Base-by-base conservation (phyloP, 345 rosid species). In the Barbarea vulgaris region DNA sequence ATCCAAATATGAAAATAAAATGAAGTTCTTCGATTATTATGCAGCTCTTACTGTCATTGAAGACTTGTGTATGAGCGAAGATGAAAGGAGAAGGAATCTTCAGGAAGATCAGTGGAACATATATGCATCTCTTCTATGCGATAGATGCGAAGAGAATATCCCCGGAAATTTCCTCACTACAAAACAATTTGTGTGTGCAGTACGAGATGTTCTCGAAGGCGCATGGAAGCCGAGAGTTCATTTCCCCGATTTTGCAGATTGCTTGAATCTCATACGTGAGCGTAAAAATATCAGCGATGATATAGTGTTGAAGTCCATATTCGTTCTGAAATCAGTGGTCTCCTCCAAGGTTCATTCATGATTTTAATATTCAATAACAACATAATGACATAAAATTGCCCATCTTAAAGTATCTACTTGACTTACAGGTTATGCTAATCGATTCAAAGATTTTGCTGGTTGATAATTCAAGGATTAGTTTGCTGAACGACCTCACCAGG, bases 51-150 rank as follows among this genome's bases (percentile, higher is more conserved):
- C 15, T 56, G 54, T 6, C 17, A 8, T 9, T 6, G 19, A 55
- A 9, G 12, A 25, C 3, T 64, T 77, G 19, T 70, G 76, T 47
- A 37, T 1, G 11, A 12, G 6, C 5, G 72, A 77, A 64, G 30
- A 25, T 18, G 51, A 10, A 46, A 70, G 52, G 18, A 53, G 80
- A 70, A 63, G 10, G 24, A 63, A 64, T 33, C 58, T 44, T 69
- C 41, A 11, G 18, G 42, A 54, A 53, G 51, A 63, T 25, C 59
- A 63, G 13, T 69, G 60, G 71, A 61, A 62, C 56, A 63, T 21
- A 1, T 70, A 69, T 70, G 75, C 80, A 70, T 77, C 80, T 63
- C 63, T 77, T 63, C 60, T 77, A 3, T 33, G 58, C 7, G 31
- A 25, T 11, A 27, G 7, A 25, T 77, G 80, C 37, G 66, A 69